phyloP scores from a whole-genome alignment of 2,329 filamentous ascomycete genomes.

The Grosmannia huntii region DNA sequence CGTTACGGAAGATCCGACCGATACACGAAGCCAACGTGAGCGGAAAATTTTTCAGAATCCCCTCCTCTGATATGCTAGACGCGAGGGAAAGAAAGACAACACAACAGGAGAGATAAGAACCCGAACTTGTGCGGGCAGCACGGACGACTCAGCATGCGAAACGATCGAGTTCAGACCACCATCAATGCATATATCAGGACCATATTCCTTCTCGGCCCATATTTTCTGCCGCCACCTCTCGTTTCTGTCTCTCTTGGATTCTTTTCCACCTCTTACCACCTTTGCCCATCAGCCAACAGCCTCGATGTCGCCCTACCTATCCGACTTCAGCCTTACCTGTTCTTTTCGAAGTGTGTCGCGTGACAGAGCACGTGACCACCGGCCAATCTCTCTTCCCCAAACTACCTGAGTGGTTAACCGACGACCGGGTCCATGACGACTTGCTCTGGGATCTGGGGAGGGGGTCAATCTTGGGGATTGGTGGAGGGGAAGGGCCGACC shows the following conservation, averaged over 20 bases:
- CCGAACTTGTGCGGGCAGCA: not conserved
- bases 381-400: not conserved
- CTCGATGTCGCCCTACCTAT: not conserved
- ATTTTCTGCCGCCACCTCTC: not conserved
- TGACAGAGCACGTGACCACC: not conserved
- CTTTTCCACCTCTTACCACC: not conserved
- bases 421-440: not conserved
- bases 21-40: constrained; percentile 1
- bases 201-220: not conserved
- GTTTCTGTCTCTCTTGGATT: not conserved
- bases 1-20: not conserved
- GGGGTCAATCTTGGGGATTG: not conserved
- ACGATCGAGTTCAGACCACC: not conserved
- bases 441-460: not conserved
- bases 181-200: not conserved
- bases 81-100: not conserved
- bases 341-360: not conserved
- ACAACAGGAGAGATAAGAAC: not conserved
- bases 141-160: not conserved
- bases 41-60: constrained; percentile 3
- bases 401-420: not conserved
- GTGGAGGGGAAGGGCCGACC: not conserved
- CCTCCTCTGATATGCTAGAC: constrained; percentile 3
- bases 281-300: not conserved
- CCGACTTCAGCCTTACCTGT: not conserved